Base-by-base conservation (phyloP, 1,284 basidiomycete genomes). In the Exobasidium cylindrosporum region DNA sequence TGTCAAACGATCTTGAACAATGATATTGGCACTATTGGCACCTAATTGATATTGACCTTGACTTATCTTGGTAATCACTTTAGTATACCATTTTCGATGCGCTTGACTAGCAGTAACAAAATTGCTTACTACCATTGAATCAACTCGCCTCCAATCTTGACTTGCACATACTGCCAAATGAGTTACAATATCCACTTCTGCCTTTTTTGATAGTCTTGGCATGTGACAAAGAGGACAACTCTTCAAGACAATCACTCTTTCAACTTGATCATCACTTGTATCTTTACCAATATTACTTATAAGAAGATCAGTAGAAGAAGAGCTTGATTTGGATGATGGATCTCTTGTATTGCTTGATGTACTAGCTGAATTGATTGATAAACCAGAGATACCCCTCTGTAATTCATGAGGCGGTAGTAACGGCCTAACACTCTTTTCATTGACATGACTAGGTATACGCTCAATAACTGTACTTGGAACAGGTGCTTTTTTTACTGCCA, bases 41-140 rank as follows among this genome's bases (percentile, higher is more conserved):
- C 94, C 94, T 30, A 97, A 85, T 68, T 86, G 87, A 82, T 97
- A 97, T 66, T 89, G 85, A 1, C 94, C 94, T 56, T 79, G 76
- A 1, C 67, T 68, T 54, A 95, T 87, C 82, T 92, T 92, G 45
- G 65, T 85, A 65, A 96, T 84, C 46, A 96, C 85, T 82, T 91
- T 93, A 62, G 91, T 92, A 74, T 94, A 89, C 88, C 92, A 96
- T 82, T 98, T 98, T 74, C 95, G 85, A 82, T 97, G 94, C 58
- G 96, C 95, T 82, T 98, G 95, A 68, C 85, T 88, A 14, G 91
- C 89, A 0, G 95, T 98, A 1, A 97, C 94, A 72, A 92, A 98
- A 76, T 93, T 95, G n/a, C 89, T 88, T 17, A 94, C 92, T 10
- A 72, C 63, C 31, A 80, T 66, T 28, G 66, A 65, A 75, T 96